These are phyloP conservation scores for Trichosporon inkin DNA, from an alignment of 1,284 basidiomycete species.

Conservation along the genomic window DNA sequence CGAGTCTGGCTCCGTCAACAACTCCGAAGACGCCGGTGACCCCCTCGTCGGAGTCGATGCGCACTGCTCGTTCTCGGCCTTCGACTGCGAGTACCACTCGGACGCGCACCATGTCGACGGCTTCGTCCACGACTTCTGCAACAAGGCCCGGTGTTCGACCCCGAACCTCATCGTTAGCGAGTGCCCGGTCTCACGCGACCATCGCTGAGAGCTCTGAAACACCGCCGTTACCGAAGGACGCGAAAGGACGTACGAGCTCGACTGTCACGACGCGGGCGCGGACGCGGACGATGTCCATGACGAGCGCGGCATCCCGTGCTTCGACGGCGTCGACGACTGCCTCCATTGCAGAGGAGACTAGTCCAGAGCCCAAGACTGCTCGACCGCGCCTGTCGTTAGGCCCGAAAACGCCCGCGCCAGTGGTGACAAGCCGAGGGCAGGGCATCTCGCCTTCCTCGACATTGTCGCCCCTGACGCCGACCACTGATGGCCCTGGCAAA, in stretches of 20 bases:
- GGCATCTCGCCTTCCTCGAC: background rate
- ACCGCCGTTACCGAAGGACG: background rate
- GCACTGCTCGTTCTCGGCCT: background rate
- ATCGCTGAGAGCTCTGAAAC: background rate
- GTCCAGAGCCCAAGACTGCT: background rate
- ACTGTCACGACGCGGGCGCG: conserved; percentile 11
- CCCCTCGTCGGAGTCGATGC: background rate
- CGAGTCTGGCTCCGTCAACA: background rate
- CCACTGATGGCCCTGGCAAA: background rate
- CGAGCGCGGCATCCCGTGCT: conserved; percentile 14
- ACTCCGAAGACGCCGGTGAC: background rate
- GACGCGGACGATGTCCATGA: conserved; percentile 12
- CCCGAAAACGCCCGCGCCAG: conserved; percentile 6
- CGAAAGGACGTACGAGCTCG: background rate
- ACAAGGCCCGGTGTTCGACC: background rate
- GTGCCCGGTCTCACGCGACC: background rate
- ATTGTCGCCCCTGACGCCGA: background rate
- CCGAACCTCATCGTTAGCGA: background rate
- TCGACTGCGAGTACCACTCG: conserved; percentile 4
- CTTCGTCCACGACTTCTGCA: background rate
- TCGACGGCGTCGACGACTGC: conserved; percentile 14
- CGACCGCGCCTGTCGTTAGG: conserved; percentile 10
- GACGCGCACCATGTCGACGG: background rate
- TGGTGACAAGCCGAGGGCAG: background rate
- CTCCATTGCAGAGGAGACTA: background rate